These are phyloP conservation scores for Penicillium macrosclerotiorum DNA, from an alignment of 495 filamentous ascomycete genomes.

Conservation along the genomic window DNA sequence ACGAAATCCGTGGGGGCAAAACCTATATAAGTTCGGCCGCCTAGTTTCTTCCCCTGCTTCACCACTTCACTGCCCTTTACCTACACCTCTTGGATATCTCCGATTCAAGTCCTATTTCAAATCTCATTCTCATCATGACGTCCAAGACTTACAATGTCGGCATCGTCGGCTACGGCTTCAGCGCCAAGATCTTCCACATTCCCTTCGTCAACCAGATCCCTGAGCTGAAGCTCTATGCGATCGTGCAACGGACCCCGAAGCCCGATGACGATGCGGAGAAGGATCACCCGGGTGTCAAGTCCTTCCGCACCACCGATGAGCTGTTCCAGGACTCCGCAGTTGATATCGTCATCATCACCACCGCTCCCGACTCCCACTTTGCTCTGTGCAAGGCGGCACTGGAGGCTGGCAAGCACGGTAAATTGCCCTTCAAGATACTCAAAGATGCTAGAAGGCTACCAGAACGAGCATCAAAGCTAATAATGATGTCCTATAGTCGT, in stretches of 20 bases:
- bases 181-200: constrained; percentile 88
- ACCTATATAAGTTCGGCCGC: constrained; percentile 12
- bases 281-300: constrained; percentile 66
- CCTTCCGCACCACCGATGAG: constrained; percentile 58
- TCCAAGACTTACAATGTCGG: constrained; percentile 55
- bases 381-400: constrained; percentile 62
- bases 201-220: constrained; percentile 71
- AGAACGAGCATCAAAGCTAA: too few relatives aligned
- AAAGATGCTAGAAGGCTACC: too few relatives aligned
- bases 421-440: too few relatives aligned
- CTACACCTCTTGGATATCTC: too few relatives aligned
- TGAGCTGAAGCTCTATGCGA: constrained; percentile 66
- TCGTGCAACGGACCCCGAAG: constrained; percentile 76
- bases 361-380: constrained; percentile 74
- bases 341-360: constrained; percentile 73
- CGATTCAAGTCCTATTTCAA: too few relatives aligned
- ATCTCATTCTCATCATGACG: constrained; percentile 35
- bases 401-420: constrained; percentile 71
- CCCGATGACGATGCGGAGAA: constrained; percentile 60
- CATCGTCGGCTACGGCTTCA: constrained; percentile 70
- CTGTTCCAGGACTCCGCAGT: constrained; percentile 64
- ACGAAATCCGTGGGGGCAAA: constrained; percentile 17
- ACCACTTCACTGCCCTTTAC: not conserved
- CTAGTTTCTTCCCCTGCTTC: not conserved
- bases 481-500: constrained; percentile 54